Conservation (phyloP, 2,329 filamentous ascomycete species). For the Chaetomium strumarium region DNA sequence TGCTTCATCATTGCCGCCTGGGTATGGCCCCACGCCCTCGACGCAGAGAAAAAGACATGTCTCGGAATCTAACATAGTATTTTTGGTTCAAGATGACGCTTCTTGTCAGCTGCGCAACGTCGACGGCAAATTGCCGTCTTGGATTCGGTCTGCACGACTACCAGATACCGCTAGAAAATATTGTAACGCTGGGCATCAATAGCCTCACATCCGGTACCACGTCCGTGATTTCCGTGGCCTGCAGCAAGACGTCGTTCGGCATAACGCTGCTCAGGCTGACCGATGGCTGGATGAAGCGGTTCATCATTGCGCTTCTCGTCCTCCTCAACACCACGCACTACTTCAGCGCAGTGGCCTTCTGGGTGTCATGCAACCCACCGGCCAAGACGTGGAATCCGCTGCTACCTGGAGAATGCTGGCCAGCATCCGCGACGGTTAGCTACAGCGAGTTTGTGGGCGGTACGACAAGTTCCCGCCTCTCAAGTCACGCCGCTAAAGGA, state of each 20-base stretch:
- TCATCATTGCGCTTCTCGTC: slow-evolving; percentile 30
- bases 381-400: slow-evolving; percentile 25
- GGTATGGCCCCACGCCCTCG: slow-evolving; percentile 15
- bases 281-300: slow-evolving; percentile 24
- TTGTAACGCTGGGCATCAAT: slow-evolving; percentile 11
- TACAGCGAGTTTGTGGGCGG: slow-evolving; percentile 25
- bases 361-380: slow-evolving; percentile 27
- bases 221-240: slow-evolving; percentile 29
- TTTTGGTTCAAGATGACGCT: slow-evolving; percentile 15
- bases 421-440: slow-evolving; percentile 16
- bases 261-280: slow-evolving; percentile 32
- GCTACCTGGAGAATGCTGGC: slow-evolving; percentile 27
- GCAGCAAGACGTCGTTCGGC: slow-evolving; percentile 36
- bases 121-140: slow-evolving; percentile 18
- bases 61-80: not conserved
- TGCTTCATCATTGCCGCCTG: slow-evolving; percentile 27
- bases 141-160: slow-evolving; percentile 18
- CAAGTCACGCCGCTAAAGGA: not conserved
- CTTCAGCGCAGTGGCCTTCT: slow-evolving; percentile 26
- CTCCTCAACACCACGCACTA: slow-evolving; percentile 30
- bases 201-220: slow-evolving; percentile 24
- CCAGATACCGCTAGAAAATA: slow-evolving; percentile 18
- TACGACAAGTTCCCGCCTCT: slow-evolving; percentile 13
- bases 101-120: slow-evolving; percentile 11
- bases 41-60: not conserved